Base-by-base conservation (phyloP, 176 grass and related monocot genomes). In the Bothriochloa decipiens region DNA sequence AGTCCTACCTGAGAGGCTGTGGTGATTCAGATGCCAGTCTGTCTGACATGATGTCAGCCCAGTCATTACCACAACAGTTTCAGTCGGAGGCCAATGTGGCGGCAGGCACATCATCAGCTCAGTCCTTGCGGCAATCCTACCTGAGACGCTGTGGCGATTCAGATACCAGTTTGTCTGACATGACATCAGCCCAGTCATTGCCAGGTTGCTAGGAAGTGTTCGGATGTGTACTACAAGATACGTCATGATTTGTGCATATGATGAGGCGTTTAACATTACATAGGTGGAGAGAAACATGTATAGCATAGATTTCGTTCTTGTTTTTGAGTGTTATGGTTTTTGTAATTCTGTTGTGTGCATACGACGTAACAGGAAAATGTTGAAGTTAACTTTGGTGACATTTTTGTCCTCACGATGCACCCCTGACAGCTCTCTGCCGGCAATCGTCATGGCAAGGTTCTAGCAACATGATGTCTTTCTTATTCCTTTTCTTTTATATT, bases 91-190 rank as follows among this genome's bases (percentile, higher is more conserved):
- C 63, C 63, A 90, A 90, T 73, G 49, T 90, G 62, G 83, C 65
- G 53, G 81, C 81, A 29, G 89, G 77, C 12, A 58, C 90, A n/a
- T 92, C 86, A 16, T 93, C 89, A 3, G 83, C 72, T 33, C 89
- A 92, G 79, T 95, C 96, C 11, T 87, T 93, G 7, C 83, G 82
- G n/a, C 91, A 87, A 20, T 98, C 93, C 18, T 93, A 91, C 84
- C 65, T 98, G 83, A 52, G 87, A 68, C 83, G 92, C n/a, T 88
- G 85, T 16, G 69, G 67, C 10, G 93, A 95, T 45, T 95, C 95
- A 26, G 89, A 82, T 25, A 79, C 83, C 11, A 95, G 93, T 60
- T 66, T 98, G 40, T 92, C 91, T 14, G 93, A 81, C 64, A 88
- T 98, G 89, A 90, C 82, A 0, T 95, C 91, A 2, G 85, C 77